Conservation (phyloP, 768 basidiomycete genomes). For the Lyophyllum atratum region DNA sequence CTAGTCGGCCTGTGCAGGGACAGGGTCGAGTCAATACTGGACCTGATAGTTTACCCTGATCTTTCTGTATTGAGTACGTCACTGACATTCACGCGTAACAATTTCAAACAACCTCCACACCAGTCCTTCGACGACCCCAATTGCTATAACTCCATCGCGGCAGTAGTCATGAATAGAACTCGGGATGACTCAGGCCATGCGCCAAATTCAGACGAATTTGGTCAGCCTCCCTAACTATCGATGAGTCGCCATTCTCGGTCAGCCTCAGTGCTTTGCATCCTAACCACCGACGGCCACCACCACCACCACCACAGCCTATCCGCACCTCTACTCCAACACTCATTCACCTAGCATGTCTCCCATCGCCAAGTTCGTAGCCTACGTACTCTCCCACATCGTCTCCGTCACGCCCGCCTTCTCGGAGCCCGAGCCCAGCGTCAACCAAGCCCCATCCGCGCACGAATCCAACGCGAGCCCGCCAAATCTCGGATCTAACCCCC, state of each 20-base stretch:
- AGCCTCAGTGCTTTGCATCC: neutral
- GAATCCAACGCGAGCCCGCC: neutral
- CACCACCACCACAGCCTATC: constrained; percentile 10
- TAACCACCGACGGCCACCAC: neutral
- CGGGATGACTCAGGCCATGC: too few species aligned
- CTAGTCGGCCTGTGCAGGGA: constrained; percentile 93
- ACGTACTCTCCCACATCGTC: constrained; percentile 2
- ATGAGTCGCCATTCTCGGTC: too few species aligned
- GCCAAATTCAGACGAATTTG: too few species aligned
- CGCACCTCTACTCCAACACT: constrained; percentile 10
- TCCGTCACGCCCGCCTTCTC: neutral
- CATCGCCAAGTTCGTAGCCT: constrained; percentile 9
- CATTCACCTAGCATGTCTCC: constrained; percentile 9
- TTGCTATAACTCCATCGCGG: too few species aligned
- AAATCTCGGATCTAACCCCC: constrained; percentile 5
- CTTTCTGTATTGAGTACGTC: too few species aligned
- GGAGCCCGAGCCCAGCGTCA: neutral
- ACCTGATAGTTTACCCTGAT: too few species aligned
- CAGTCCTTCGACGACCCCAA: too few species aligned
- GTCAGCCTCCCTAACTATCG: too few species aligned
- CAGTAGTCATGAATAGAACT: too few species aligned
- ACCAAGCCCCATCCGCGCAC: neutral
- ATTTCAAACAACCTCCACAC: too few species aligned
- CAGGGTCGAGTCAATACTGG: too few species aligned
- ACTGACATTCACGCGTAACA: too few species aligned